Conservation (phyloP, 2,329 filamentous ascomycete species). For the Mycosphaerella sp. region DNA sequence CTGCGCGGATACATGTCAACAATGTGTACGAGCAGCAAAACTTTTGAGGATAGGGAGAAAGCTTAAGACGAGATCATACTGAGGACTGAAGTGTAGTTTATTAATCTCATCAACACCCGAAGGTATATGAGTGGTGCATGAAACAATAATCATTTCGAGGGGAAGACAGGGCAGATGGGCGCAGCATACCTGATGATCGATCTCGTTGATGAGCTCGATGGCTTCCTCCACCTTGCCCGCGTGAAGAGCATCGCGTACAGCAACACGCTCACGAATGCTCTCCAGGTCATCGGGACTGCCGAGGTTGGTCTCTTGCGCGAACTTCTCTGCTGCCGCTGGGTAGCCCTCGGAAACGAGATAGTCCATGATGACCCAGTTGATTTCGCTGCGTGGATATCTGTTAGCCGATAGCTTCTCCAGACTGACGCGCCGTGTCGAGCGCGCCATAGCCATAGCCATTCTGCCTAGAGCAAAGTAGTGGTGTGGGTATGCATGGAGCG, state of each 20-base stretch:
- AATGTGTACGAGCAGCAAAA: background rate
- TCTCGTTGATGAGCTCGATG: conserved; percentile 79
- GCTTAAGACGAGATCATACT: conserved; percentile 59
- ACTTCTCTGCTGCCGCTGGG: conserved; percentile 83
- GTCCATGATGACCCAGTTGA: conserved; percentile 92
- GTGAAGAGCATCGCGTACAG: conserved; percentile 80
- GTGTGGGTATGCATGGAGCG: conserved; percentile 2
- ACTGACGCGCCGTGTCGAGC: conserved; percentile 1
- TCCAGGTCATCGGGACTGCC: conserved; percentile 61
- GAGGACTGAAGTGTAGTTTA: conserved; percentile 71
- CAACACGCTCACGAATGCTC: conserved; percentile 69
- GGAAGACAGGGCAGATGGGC: conserved; percentile 13
- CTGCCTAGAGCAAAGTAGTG: background rate
- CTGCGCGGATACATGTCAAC: conserved; percentile 44
- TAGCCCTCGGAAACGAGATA: conserved; percentile 97
- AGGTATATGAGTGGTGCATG: conserved; percentile 99
- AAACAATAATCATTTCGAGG: conserved; percentile 91
- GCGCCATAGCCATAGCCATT: conserved; percentile 3
- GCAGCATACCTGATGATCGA: conserved; percentile 79
- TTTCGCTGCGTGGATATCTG: conserved; percentile 58
- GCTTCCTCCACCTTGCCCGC: conserved; percentile 78
- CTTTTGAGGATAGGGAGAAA: background rate
- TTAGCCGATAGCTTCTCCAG: conserved; percentile 19
- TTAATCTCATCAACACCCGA: conserved; percentile 79
- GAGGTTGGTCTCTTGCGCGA: conserved; percentile 89